Evolutionary conservation across 805 yeast genomes (phyloP).

Genomic region (Maudiozyma bulderi): DNA sequence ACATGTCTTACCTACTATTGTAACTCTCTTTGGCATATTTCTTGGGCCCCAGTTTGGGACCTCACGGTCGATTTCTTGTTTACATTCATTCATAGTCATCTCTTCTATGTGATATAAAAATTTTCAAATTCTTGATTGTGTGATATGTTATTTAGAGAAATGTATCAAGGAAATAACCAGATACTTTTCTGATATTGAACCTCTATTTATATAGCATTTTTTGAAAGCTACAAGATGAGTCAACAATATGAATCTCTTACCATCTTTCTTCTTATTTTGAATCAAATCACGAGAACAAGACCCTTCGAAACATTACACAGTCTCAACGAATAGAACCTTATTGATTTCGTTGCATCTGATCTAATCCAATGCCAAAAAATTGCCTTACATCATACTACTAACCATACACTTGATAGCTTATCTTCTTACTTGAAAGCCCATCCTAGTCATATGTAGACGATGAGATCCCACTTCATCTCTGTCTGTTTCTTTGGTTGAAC

Average conservation of each 20-base stretch:
- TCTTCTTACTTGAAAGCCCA: no score
- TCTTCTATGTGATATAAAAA: neutral
- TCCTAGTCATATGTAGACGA: no score
- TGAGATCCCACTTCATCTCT: no score
- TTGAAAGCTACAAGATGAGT: neutral
- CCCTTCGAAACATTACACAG: no score
- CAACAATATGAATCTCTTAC: neutral
- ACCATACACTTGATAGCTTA: no score
- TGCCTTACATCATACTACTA: no score
- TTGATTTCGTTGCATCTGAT: no score
- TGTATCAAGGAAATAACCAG: neutral
- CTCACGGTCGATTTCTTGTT: neutral
- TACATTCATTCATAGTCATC: neutral
- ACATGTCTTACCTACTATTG: slow-evolving; percentile 10
- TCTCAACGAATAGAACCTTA: no score
- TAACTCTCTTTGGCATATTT: slow-evolving; percentile 6
- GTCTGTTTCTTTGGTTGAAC: no score
- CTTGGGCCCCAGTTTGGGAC: slow-evolving; percentile 8
- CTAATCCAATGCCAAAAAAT: no score
- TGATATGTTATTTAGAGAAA: neutral
- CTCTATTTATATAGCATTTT: neutral
- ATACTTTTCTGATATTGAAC: neutral
- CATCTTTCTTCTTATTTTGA: neutral
- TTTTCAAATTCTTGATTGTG: neutral
- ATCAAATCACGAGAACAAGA: neutral